Conservation (phyloP, 2,329 filamentous ascomycete species). For the Xylaria sp. region DNA sequence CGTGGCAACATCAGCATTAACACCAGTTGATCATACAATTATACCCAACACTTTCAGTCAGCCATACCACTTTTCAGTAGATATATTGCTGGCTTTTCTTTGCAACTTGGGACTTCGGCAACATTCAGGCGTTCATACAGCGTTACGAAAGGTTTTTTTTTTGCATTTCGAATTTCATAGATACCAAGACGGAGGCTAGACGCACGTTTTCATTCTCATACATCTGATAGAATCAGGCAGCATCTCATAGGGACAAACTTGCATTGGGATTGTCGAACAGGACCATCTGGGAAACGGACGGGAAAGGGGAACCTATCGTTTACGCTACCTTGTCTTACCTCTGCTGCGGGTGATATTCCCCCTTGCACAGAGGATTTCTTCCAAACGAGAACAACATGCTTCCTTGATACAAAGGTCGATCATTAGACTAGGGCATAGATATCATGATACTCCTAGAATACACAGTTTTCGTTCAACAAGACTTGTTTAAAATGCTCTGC, state of each 20-base stretch:
- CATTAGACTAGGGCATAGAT: conserved; percentile 7
- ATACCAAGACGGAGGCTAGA: conserved; percentile 25
- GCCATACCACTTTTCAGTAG: neutral
- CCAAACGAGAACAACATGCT: neutral
- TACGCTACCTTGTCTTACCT: neutral
- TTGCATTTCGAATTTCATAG: conserved; percentile 5
- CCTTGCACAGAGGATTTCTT: neutral
- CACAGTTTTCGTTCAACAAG: neutral
- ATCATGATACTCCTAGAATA: conserved; percentile 3
- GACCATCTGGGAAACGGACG: neutral
- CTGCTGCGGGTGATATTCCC: neutral
- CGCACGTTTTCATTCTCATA: conserved; percentile 11
- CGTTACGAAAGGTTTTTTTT: conserved; percentile 3
- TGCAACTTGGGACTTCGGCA: neutral
- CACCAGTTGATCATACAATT: neutral
- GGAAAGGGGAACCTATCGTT: neutral
- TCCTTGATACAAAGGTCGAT: neutral
- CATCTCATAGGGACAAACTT: conserved; percentile 19
- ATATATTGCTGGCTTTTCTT: conserved; percentile 6
- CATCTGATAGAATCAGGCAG: conserved; percentile 19
- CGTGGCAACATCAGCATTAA: neutral
- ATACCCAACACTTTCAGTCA: conserved; percentile 9
- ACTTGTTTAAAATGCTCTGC: neutral
- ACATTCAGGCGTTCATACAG: conserved; percentile 18
- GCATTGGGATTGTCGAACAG: conserved; percentile 8